Percentiles rank a stretch among this genome's conserved stretches.
Conservation (phyloP, 2,329 filamentous ascomycete species). For the Ustulina deusta region DNA sequence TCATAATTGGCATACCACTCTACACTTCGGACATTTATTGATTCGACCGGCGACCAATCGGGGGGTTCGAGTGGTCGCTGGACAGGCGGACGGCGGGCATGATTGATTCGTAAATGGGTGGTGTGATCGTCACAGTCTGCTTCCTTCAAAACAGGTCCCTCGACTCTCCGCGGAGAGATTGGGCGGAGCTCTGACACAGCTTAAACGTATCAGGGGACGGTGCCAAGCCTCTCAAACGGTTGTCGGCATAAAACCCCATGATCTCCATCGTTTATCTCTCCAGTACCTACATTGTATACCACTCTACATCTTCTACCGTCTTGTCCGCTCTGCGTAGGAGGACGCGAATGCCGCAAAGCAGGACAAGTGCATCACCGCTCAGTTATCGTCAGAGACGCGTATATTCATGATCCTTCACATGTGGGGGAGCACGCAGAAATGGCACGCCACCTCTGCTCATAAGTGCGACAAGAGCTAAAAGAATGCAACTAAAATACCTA, state of each 20-base stretch:
- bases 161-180: not conserved
- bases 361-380: too few species aligned
- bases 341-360: not conserved
- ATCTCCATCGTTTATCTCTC: not conserved
- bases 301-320: not conserved
- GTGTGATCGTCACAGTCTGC: conserved; percentile 26
- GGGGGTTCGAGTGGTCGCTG: conserved; percentile 1
- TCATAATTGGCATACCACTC: not conserved
- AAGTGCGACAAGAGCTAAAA: not conserved
- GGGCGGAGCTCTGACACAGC: conserved; percentile 28
- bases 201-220: conserved; percentile 31
- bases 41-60: conserved; percentile 23
- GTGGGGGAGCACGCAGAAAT: not conserved
- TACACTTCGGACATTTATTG: conserved; percentile 8
- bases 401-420: not conserved
- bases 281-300: not conserved
- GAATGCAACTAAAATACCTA: conserved; percentile 12
- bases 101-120: not conserved
- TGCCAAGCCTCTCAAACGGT: conserved; percentile 30
- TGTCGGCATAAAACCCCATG: conserved; percentile 22
- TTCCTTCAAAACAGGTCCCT: conserved; percentile 11
- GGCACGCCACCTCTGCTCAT: not conserved
- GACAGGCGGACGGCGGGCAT: not conserved
- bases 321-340: not conserved
- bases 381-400: conserved; percentile 6